These are phyloP conservation scores for Tricholoma hemisulphureum DNA, from an alignment of 768 basidiomycete species.

Conservation along the genomic window DNA sequence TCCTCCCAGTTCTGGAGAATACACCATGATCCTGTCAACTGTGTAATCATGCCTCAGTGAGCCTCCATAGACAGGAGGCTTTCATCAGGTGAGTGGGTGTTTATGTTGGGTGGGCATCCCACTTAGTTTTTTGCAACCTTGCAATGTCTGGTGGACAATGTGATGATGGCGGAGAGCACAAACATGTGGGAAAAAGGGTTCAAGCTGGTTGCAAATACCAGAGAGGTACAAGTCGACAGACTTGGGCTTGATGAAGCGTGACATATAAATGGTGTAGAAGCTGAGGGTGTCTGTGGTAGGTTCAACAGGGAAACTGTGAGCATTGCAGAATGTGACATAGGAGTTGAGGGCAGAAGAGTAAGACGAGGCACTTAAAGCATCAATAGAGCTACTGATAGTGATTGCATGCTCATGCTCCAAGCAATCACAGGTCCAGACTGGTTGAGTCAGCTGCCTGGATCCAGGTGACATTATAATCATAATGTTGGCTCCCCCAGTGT, in stretches of 20 bases:
- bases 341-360: conserved; percentile 29
- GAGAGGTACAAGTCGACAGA: too few species aligned
- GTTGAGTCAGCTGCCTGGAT: conserved; percentile 29
- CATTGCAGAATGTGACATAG: conserved; percentile 24
- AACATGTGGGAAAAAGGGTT: conserved; percentile 32
- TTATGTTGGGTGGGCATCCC: conserved; percentile 24
- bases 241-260: conserved; percentile 32
- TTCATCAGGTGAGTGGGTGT: conserved; percentile 18
- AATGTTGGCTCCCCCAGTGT: conserved; percentile 18
- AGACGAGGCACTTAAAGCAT: neutral
- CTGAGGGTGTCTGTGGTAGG: conserved; percentile 35
- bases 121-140: conserved; percentile 27
- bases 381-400: conserved; percentile 20
- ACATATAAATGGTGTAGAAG: conserved; percentile 37
- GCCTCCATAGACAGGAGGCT: too few species aligned
- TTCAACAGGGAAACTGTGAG: conserved; percentile 27
- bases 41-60: too few species aligned
- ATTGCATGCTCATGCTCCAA: conserved; percentile 27
- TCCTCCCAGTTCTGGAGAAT: too few species aligned
- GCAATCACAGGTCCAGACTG: conserved; percentile 31
- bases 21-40: too few species aligned
- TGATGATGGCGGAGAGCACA: conserved; percentile 16
- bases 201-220: conserved; percentile 36
- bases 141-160: conserved; percentile 28
- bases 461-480: conserved; percentile 4